These are phyloP conservation scores for Wickerhamomyces sp. DNA, from an alignment of 1,139 yeast species.

Conservation along the genomic window DNA sequence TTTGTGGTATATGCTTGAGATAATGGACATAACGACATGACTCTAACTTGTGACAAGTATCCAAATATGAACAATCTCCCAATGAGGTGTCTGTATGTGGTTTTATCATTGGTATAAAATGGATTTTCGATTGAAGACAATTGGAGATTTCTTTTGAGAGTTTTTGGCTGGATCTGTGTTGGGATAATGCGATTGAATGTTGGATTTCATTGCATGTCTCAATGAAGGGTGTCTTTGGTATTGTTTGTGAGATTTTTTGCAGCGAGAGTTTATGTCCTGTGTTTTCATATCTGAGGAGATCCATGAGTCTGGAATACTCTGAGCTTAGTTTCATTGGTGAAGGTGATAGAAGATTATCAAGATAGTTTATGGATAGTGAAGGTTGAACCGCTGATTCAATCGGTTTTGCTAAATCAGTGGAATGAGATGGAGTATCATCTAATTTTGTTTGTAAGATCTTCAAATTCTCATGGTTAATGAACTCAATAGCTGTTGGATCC, in stretches of 20 bases:
- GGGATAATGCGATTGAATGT: conserved; percentile 34
- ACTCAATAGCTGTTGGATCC: conserved; percentile 12
- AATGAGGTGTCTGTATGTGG: conserved; percentile 56
- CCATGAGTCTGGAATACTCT: conserved; percentile 14
- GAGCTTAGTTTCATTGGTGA: conserved; percentile 4
- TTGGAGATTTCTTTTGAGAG: conserved; percentile 23
- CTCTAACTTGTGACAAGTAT: conserved; percentile 84
- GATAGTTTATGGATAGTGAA: background rate
- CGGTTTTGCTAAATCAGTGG: conserved; percentile 1
- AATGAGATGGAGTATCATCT: background rate
- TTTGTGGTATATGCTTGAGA: conserved; percentile 49
- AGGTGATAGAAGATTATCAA: conserved; percentile 5
- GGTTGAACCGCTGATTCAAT: background rate
- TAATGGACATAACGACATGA: conserved; percentile 83
- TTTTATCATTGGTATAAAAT: conserved; percentile 56
- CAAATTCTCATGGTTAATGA: conserved; percentile 23
- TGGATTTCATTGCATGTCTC: conserved; percentile 45
- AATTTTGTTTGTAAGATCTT: conserved; percentile 11
- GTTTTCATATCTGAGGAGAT: conserved; percentile 20
- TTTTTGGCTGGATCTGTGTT: conserved; percentile 23
- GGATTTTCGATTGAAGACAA: conserved; percentile 49
- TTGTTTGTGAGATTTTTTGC: conserved; percentile 37
- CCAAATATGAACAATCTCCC: conserved; percentile 94
- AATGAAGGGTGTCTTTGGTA: conserved; percentile 39
- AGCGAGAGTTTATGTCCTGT: conserved; percentile 31